Percentiles rank a stretch among this genome's conserved stretches.
phyloP scores from a whole-genome alignment of 495 filamentous ascomycete genomes.

The Opeltia flavorubescens region DNA sequence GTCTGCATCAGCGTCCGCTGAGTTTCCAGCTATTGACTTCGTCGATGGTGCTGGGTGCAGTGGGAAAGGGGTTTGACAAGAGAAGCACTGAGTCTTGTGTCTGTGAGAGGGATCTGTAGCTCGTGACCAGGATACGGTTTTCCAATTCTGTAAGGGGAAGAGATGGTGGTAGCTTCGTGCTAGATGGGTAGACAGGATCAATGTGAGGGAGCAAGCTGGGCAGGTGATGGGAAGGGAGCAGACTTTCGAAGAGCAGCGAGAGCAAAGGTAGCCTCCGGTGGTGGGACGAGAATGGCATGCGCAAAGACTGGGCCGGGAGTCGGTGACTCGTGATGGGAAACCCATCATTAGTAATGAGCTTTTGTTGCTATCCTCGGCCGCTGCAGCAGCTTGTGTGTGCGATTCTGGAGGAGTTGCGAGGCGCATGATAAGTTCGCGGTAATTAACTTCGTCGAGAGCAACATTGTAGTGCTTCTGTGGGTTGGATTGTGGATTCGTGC shows the following conservation, averaged over 20 bases:
- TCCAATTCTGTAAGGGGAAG: slow-evolving; percentile 84
- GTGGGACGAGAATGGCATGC: slow-evolving; percentile 80
- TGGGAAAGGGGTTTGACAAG: slow-evolving; percentile 40
- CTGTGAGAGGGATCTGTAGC: slow-evolving; percentile 31
- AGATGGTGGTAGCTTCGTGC: slow-evolving; percentile 92
- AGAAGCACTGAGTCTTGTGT: slow-evolving; percentile 25
- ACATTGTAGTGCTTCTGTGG: slow-evolving; percentile 66
- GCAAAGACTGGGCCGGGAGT: slow-evolving; percentile 60
- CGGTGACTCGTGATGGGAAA: slow-evolving; percentile 85
- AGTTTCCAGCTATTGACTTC: no score
- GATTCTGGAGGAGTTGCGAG: slow-evolving; percentile 80
- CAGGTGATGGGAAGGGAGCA: slow-evolving; percentile 87
- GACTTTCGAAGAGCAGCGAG: slow-evolving; percentile 76
- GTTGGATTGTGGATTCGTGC: slow-evolving; percentile 56
- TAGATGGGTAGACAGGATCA: slow-evolving; percentile 91
- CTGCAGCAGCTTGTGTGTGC: slow-evolving; percentile 34
- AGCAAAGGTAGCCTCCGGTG: slow-evolving; percentile 83
- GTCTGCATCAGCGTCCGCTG: no score
- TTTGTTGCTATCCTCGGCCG: slow-evolving; percentile 2
- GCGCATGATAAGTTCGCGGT: slow-evolving; percentile 74
- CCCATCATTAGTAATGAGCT: slow-evolving; percentile 93
- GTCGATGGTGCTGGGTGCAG: slow-evolving; percentile 21
- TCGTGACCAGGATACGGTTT: slow-evolving; percentile 70
- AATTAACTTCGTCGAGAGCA: slow-evolving; percentile 77
- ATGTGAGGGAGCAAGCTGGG: slow-evolving; percentile 78